Conservation (phyloP, 495 filamentous ascomycete genomes). For the Daldinia bambusicola region DNA sequence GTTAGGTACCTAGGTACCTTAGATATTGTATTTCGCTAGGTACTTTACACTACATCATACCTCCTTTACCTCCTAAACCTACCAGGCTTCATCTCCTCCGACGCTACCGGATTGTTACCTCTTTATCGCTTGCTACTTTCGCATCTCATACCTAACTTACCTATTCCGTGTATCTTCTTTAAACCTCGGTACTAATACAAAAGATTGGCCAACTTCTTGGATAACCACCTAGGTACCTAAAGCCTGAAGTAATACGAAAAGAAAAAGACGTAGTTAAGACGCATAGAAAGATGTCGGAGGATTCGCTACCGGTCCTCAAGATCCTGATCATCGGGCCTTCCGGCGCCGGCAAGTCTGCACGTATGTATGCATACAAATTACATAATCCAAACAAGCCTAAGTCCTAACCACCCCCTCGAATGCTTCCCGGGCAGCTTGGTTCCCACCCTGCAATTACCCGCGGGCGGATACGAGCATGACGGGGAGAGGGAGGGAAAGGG, state of each 20-base stretch:
- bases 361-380: slow-evolving; percentile 45
- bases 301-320: slow-evolving; percentile 62
- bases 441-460: not conserved
- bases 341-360: slow-evolving; percentile 64
- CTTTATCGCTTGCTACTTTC: not conserved
- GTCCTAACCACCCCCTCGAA: not conserved
- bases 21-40: too few species aligned
- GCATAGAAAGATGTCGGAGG: slow-evolving; percentile 57
- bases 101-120: not conserved
- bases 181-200: not conserved
- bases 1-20: too few species aligned
- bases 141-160: not conserved
- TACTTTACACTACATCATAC: not conserved
- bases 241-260: too few species aligned
- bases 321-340: slow-evolving; percentile 65
- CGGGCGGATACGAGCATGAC: not conserved
- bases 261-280: not conserved
- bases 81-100: not conserved
- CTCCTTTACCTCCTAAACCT: not conserved
- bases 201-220: not conserved
- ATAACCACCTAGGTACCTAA: not conserved
- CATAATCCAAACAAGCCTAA: not conserved
- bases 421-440: not conserved
- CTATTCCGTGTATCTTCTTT: not conserved
- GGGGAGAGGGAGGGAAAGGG: too few species aligned